phyloP scores from a whole-genome alignment of 306 rosid genomes.

The Crotalaria pallida region DNA sequence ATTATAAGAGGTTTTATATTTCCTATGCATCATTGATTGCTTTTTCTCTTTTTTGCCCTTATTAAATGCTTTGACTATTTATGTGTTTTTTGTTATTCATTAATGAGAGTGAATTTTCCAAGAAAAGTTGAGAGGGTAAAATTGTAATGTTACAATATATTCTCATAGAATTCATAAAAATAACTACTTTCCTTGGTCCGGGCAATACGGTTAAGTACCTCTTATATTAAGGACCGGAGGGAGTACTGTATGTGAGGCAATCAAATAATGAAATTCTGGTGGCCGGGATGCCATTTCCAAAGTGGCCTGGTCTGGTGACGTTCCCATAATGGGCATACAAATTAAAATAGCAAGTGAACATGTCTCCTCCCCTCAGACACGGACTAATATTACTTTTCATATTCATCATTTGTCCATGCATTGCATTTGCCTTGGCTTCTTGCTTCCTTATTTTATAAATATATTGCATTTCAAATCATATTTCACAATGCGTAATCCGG shows the following conservation, averaged over 20 bases:
- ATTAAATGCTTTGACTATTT: no score
- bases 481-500: not conserved
- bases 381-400: not conserved
- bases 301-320: not conserved
- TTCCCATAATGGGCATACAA: not conserved
- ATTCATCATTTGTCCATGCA: not conserved
- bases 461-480: not conserved
- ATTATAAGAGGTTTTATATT: no score
- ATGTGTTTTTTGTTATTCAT: no score
- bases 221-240: no score
- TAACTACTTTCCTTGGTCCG: no score
- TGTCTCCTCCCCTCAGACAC: not conserved
- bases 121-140: no score
- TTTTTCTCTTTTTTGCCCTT: no score
- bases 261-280: not conserved
- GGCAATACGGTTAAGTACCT: no score
- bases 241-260: not conserved
- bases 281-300: not conserved
- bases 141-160: no score
- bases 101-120: no score
- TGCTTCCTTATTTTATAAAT: not conserved
- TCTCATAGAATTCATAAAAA: no score
- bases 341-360: not conserved
- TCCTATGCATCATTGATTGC: no score
- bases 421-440: not conserved